Evolutionary conservation across 495 filamentous ascomycete species (phyloP), one percentile per base, ranked within the genome.

Genomic region (Clavariopsis aquatica): DNA sequence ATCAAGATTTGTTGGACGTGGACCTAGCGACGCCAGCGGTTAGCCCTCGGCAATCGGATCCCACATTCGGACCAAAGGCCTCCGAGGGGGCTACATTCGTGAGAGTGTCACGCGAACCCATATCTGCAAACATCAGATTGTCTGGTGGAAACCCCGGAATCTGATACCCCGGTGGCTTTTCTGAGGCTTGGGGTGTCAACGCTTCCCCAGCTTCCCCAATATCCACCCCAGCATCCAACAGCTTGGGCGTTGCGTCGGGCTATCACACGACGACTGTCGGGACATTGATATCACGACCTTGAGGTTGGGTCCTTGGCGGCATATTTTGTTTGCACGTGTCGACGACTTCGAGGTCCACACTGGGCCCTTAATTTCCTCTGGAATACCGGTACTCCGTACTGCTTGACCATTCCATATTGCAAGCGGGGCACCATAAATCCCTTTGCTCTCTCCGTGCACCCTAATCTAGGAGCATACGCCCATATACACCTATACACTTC

Each of bases 141-240:
- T 20, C 28, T 29, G 38, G 38, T n/a, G 38, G 38, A 43, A 43
- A 43, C 38, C 38, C 38, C 6, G 47, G 47, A 51, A 51, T 51
- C 45, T 23, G 51, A 54, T 54, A 31, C 8, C 23, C 51, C 51
- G 51, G 51, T 54, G 51, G 51, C 51, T 54, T 54, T 31, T 12
- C 5, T 17, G 12, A 23, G 20, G 26, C n/a, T 54, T 34, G 51
- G 2, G 8, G 24, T 6, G n/a, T 7, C 47, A 7, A 23, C 20
- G 19, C 47, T 28, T 28, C 47, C 47, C 47, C 26, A 28, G 22
- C n/a, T 53, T 29, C 26, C 28, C 22, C 17, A 34, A 46, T 38
- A 20, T 57, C 6, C 36, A 28, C 23, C 8, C 38, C 41, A 22
- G 19, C 19, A 2, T 34, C 20, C 17, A 46, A 12, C 38, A 15